A percentile compares a stretch with the other conserved stretches of the same genome.
These are phyloP conservation scores for Asclepias syriaca DNA, from an alignment of 257 asterid species.

Conservation along the genomic window DNA sequence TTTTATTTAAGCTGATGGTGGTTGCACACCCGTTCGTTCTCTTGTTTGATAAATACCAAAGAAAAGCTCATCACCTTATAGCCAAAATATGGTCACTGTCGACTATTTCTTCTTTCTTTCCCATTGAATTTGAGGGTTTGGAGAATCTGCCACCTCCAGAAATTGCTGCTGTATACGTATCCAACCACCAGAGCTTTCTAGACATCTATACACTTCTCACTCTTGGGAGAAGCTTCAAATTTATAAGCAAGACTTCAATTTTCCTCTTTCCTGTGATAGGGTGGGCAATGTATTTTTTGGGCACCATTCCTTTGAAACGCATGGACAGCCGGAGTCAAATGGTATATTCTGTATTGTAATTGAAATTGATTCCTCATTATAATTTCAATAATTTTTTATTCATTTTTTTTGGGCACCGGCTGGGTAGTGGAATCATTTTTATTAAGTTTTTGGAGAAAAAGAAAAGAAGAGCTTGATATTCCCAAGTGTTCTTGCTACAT, in stretches of 20 bases:
- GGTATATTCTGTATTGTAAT: slow-evolving; percentile 36
- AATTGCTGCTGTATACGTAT: slow-evolving; percentile 84
- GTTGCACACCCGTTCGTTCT: slow-evolving; percentile 81
- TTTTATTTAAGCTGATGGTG: slow-evolving; percentile 67
- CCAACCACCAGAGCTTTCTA: slow-evolving; percentile 95
- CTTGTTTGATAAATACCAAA: slow-evolving; percentile 66
- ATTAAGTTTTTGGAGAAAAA: not conserved
- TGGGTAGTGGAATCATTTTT: not conserved
- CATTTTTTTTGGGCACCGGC: too few relatives aligned
- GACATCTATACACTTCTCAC: slow-evolving; percentile 90
- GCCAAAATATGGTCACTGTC: slow-evolving; percentile 79
- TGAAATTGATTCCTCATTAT: not conserved
- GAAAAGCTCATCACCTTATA: slow-evolving; percentile 66
- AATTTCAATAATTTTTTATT: not conserved
- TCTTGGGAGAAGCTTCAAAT: slow-evolving; percentile 84
- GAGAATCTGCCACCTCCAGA: slow-evolving; percentile 70
- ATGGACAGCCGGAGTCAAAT: slow-evolving; percentile 91
- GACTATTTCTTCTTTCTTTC: slow-evolving; percentile 64
- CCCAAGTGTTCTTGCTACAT: not conserved
- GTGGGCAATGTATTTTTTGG: slow-evolving; percentile 95
- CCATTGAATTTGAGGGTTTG: slow-evolving; percentile 72
- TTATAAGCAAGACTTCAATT: slow-evolving; percentile 92
- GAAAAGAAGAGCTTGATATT: not conserved
- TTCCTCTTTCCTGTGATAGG: slow-evolving; percentile 89
- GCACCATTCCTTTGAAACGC: slow-evolving; percentile 90